Base-by-base conservation (phyloP, 2,329 filamentous ascomycete genomes). In the Diaporthe sp. region DNA sequence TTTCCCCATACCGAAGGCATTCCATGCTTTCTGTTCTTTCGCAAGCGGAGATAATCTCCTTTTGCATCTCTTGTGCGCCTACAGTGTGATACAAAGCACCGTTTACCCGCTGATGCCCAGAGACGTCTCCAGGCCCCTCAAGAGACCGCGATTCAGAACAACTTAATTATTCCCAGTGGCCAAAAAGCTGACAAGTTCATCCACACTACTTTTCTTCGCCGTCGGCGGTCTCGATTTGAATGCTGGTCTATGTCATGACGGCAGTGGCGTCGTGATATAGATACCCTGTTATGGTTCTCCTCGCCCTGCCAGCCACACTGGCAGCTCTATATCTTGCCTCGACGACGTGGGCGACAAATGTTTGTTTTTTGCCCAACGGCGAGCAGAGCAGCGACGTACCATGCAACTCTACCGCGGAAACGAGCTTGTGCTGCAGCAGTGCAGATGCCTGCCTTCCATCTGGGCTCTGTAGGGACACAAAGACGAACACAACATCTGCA, bases 401-500 rank as follows among this genome's bases (percentile, higher is more conserved):
- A 60, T 73, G 72, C 64, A 28, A 60, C 25, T 45, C 64, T 30
- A 50, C 25, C 52, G 33, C 54, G 33, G 52, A 33, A 42, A 8
- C 38, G 30, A 73, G 72, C 54, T 69, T 69, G 64, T 73, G 72
- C 64, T 73, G 72, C 25, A 69, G 54, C 35, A 73, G 38, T 25
- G 40, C 52, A 17, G 58, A 55, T 12, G 64, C 72, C 19, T 73
- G 72, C 52, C 72, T 73, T 28, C 45, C 72, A 45, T 73, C 72
- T 25, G 72, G 72, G 17, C 72, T 73, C 35, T 73, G 72, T 47
- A 73, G 30, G 61, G 64, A 42, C 33, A n/a, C 50, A 9, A 15
- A 42, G 28, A 35, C 52, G 8, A 73, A 73, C 25, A 25, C 42
- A 33, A 61, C 52, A 10, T 73, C 72, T 22, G 54, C 61, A 9